phyloP scores from a whole-genome alignment of 192 early-diverging fungal species.

The Mortierella alpina region DNA sequence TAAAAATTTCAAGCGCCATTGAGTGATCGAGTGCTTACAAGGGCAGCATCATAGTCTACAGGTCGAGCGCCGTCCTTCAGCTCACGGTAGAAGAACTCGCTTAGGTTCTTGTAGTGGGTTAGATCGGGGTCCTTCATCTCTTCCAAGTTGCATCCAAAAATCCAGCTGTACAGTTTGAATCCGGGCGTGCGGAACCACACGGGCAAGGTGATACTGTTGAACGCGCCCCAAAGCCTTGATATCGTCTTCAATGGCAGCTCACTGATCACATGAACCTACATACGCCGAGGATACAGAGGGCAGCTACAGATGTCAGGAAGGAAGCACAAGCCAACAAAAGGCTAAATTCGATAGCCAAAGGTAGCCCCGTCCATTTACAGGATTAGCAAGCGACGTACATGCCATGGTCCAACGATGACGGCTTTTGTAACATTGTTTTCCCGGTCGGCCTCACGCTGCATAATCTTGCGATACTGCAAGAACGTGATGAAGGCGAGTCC shows the following conservation, averaged over 20 bases:
- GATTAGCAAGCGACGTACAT: slow-evolving; percentile 41
- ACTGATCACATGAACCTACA: slow-evolving; percentile 85
- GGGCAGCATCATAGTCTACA: slow-evolving; percentile 69
- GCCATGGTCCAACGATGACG: slow-evolving; percentile 85
- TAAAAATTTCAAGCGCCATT: not conserved
- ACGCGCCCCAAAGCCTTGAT: slow-evolving; percentile 91
- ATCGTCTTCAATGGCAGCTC: slow-evolving; percentile 89
- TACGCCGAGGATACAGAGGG: not conserved
- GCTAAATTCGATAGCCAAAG: not conserved
- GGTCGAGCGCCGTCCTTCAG: slow-evolving; percentile 83
- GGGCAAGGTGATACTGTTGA: slow-evolving; percentile 89
- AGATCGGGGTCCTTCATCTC: slow-evolving; percentile 93
- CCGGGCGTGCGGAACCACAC: slow-evolving; percentile 75
- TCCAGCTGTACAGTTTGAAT: slow-evolving; percentile 81
- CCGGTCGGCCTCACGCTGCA: slow-evolving; percentile 47
- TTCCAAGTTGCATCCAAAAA: slow-evolving; percentile 92
- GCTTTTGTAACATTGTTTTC: slow-evolving; percentile 56
- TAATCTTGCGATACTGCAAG: slow-evolving; percentile 71
- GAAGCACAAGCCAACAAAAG: not conserved
- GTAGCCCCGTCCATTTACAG: not conserved
- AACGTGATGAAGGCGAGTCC: slow-evolving; percentile 79
- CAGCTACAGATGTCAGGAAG: not conserved
- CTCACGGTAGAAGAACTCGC: slow-evolving; percentile 94
- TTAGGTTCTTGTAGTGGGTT: slow-evolving; percentile 83
- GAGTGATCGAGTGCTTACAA: slow-evolving; percentile 60